These are phyloP conservation scores for Iberis pinnata DNA, from an alignment of 345 rosid species.

Conservation along the genomic window DNA sequence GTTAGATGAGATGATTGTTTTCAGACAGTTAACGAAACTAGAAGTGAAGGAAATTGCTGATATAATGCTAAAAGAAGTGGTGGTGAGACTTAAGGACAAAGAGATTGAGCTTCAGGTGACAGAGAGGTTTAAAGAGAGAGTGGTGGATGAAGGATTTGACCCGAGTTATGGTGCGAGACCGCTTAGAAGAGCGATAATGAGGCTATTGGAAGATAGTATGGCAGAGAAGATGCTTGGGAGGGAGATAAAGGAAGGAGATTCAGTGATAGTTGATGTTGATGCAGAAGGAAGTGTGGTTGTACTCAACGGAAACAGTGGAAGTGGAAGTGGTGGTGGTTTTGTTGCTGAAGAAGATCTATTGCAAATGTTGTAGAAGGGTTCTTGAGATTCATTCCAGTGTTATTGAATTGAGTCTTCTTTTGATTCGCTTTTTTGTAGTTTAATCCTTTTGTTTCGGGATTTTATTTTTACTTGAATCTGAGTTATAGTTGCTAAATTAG, in stretches of 20 bases:
- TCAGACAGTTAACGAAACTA: slow-evolving; percentile 78
- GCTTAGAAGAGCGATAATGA: slow-evolving; percentile 88
- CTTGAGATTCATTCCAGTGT: neutral
- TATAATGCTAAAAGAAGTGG: slow-evolving; percentile 91
- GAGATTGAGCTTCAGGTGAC: slow-evolving; percentile 96
- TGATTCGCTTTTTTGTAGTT: slow-evolving; percentile 11
- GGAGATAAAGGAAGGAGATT: slow-evolving; percentile 91
- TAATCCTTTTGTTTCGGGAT: slow-evolving; percentile 9
- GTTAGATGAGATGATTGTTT: slow-evolving; percentile 94
- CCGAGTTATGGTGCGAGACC: slow-evolving; percentile 99
- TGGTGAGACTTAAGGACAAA: slow-evolving; percentile 56
- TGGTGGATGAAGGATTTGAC: slow-evolving; percentile 90
- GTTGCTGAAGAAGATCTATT: slow-evolving; percentile 35
- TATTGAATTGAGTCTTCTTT: slow-evolving; percentile 1
- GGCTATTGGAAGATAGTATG: slow-evolving; percentile 92
- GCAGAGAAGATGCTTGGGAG: slow-evolving; percentile 97
- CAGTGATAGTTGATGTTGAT: slow-evolving; percentile 83
- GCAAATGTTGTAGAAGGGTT: slow-evolving; percentile 37
- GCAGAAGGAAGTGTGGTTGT: slow-evolving; percentile 76
- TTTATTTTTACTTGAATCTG: neutral
- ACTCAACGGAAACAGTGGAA: slow-evolving; percentile 66
- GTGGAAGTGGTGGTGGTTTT: slow-evolving; percentile 28
- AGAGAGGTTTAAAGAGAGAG: slow-evolving; percentile 78
- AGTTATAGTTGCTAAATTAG: no score
- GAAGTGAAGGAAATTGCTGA: slow-evolving; percentile 94